Percentiles rank a stretch among this genome's conserved stretches.
These are phyloP conservation scores for Ceratobasidium papillatum DNA, from an alignment of 1,284 basidiomycete species.

Conservation along the genomic window DNA sequence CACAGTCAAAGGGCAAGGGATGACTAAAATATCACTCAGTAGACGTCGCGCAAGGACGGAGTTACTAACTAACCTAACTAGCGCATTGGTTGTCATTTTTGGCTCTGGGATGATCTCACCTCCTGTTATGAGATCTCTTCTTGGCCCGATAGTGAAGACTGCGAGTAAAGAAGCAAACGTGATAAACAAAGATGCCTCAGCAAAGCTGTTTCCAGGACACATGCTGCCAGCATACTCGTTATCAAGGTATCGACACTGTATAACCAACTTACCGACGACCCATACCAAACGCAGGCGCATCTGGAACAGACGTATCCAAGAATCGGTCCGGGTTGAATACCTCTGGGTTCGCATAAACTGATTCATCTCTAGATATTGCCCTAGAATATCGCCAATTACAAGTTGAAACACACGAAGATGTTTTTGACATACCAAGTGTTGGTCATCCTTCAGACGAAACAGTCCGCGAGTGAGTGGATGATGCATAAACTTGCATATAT, in stretches of 20 bases:
- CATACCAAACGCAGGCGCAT: slow-evolving; percentile 22
- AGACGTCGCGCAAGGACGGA: not conserved
- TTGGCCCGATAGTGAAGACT: slow-evolving; percentile 22
- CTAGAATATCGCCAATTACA: not conserved
- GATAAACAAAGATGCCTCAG: slow-evolving; percentile 22
- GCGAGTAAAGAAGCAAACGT: slow-evolving; percentile 31
- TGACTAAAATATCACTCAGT: not conserved
- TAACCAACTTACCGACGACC: slow-evolving; percentile 19
- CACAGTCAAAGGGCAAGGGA: slow-evolving; percentile 12
- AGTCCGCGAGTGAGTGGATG: not conserved
- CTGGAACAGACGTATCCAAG: slow-evolving; percentile 36
- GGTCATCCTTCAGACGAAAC: not conserved
- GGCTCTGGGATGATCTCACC: slow-evolving; percentile 15
- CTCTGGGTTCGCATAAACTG: slow-evolving; percentile 8
- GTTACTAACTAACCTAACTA: slow-evolving; percentile 6
- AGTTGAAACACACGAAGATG: not conserved
- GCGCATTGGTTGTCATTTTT: slow-evolving; percentile 1
- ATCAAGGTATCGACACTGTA: not conserved
- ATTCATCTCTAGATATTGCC: not conserved
- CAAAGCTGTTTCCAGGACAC: slow-evolving; percentile 34
- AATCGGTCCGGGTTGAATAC: slow-evolving; percentile 61
- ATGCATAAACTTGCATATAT: not conserved
- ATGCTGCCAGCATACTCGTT: not conserved
- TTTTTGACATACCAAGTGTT: slow-evolving; percentile 6
- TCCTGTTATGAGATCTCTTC: slow-evolving; percentile 8